Evolutionary conservation across 2,329 filamentous ascomycete species (phyloP), one percentile per base, ranked within the genome.

Genomic region (Xenosphaeropsis pyriputrescens): DNA sequence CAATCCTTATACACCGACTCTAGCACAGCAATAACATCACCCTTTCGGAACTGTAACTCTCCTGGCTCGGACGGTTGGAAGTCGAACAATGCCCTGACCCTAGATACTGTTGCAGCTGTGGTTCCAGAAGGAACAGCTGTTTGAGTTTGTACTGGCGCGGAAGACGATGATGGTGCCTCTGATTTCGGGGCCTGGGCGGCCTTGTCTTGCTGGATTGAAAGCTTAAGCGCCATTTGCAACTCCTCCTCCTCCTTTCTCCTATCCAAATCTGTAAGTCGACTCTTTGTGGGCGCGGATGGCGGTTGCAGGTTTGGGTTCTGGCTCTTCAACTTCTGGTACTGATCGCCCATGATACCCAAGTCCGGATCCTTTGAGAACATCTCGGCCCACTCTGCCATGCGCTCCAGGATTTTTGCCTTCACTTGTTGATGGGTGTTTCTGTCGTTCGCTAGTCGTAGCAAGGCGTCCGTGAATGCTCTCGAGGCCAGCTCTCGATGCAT

Each of bases 1-100:
- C 91, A 98, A 59, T 98, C 91, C 60, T 96, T 98, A 64, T 93
- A 98, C 2, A 96, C 91, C 2, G 88, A 95, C 60, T 96, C 91
- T 31, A 98, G 68, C 13, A 98, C 91, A 1, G 91, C 89, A 57
- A 98, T 98, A 31, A 96, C 81, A 56, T 98, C 91, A 18, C 91
- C 89, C 62, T 93, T 94, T 49, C 88, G 82, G 58, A 98, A 98
- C 49, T 93, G 86, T 43, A 98, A 67, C 63, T 98, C 91, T 35
- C 89, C 91, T 0, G 86, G 76, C 57, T 98, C 91, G 0, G 88
- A 93, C 2, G 91, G 89, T 36, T 82, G 78, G 58, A 98, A 98
- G 58, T 98, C 91, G 56, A 85, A 98, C 34, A 96, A 68, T 2
- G 91, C 91, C 46, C 89, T 75, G 35, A 98, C 91, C 37, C 91